Percentiles rank a stretch among this genome's conserved stretches.
phyloP scores from a whole-genome alignment of 352 stramenopile genomes.

The Peronospora belbahrii region DNA sequence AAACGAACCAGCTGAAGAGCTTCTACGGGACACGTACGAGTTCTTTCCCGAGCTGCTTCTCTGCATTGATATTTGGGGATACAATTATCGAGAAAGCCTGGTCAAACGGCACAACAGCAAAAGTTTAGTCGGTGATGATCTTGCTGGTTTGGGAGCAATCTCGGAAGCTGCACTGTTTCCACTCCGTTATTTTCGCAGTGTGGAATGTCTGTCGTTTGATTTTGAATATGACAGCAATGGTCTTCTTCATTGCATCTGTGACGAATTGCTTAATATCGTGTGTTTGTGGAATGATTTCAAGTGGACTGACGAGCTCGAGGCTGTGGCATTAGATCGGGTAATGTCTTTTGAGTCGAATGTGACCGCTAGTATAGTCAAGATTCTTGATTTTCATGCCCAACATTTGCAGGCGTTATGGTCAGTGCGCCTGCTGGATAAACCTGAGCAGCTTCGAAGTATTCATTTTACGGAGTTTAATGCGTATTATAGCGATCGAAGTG shows the following conservation, averaged over 20 bases:
- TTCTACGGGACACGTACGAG: constrained; percentile 53
- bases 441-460: constrained; percentile 35
- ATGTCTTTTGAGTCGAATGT: constrained; percentile 54
- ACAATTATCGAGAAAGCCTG: constrained; percentile 35
- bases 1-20: constrained; percentile 34
- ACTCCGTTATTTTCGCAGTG: constrained; percentile 32
- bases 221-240: constrained; percentile 57
- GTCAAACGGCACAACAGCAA: constrained; percentile 15
- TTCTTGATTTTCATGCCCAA: constrained; percentile 45
- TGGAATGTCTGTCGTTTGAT: constrained; percentile 46
- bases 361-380: constrained; percentile 51
- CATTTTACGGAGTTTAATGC: constrained; percentile 66
- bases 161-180: constrained; percentile 27
- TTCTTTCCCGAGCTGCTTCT: constrained; percentile 65
- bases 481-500: constrained; percentile 56
- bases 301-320: constrained; percentile 50
- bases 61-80: constrained; percentile 58
- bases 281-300: constrained; percentile 78
- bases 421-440: constrained; percentile 31
- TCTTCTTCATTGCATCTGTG: constrained; percentile 53
- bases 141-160: background rate
- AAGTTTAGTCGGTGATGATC: constrained; percentile 5
- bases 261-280: constrained; percentile 64
- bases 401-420: constrained; percentile 60
- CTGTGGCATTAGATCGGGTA: constrained; percentile 38